Percentiles rank a stretch among this genome's conserved stretches.
These are phyloP conservation scores for Onygenales sp. DNA, from an alignment of 2,329 filamentous ascomycete genomes.

Conservation along the genomic window DNA sequence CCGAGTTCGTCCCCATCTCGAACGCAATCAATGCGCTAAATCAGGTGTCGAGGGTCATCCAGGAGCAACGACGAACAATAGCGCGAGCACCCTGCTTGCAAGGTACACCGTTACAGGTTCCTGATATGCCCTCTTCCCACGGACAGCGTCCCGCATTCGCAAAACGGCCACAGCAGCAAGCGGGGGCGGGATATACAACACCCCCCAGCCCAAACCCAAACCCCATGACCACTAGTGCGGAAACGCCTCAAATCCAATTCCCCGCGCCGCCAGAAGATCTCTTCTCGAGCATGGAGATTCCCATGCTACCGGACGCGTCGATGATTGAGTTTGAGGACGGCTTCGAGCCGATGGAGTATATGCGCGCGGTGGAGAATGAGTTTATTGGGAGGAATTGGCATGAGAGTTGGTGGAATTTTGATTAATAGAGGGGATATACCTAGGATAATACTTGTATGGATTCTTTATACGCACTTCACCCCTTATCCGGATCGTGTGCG, in stretches of 20 bases:
- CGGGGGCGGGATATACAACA: background rate
- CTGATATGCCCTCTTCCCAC: background rate
- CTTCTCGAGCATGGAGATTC: background rate
- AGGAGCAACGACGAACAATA: background rate
- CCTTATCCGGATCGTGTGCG: too few species aligned
- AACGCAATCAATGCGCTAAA: slow-evolving; percentile 4
- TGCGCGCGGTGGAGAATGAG: slow-evolving; percentile 1
- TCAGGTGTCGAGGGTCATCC: background rate
- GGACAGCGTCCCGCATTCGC: background rate
- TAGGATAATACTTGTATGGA: background rate
- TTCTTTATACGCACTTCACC: too few species aligned
- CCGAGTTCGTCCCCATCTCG: slow-evolving; percentile 2
- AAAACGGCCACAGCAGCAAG: background rate
- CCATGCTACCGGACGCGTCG: background rate
- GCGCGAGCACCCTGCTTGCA: background rate
- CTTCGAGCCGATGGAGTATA: slow-evolving; percentile 1
- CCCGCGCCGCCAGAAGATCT: background rate
- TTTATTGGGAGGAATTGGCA: slow-evolving; percentile 2
- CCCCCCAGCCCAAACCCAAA: background rate
- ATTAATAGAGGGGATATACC: background rate
- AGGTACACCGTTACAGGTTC: background rate
- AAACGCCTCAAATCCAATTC: background rate
- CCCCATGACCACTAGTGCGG: background rate
- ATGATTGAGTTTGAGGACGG: background rate
- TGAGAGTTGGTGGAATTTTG: slow-evolving; percentile 1